phyloP scores from a whole-genome alignment of 1,284 basidiomycete genomes.

The Mycena sp. region DNA sequence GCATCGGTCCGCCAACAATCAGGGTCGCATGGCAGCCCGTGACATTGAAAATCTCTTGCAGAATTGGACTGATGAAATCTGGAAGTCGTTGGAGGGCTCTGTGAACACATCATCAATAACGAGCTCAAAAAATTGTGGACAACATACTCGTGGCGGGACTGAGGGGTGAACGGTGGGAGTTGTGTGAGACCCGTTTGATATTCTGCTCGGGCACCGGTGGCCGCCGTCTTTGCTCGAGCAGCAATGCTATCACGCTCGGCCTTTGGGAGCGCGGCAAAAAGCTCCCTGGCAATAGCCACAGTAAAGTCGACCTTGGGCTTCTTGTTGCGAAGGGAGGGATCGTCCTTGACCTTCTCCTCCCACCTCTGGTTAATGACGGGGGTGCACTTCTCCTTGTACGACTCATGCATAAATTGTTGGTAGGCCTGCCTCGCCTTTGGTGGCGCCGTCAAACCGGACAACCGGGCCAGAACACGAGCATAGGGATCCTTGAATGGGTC shows the following conservation, averaged over 20 bases:
- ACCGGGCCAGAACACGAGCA: constrained; percentile 15
- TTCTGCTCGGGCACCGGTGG: background rate
- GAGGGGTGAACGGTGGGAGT: background rate
- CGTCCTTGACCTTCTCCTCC: background rate
- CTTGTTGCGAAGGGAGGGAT: background rate
- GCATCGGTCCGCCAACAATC: constrained; percentile 25
- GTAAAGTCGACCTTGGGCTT: constrained; percentile 5
- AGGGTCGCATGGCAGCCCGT: constrained; percentile 24
- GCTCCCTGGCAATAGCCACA: background rate
- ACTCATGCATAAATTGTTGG: constrained; percentile 24
- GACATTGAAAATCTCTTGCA: constrained; percentile 5
- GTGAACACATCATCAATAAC: background rate
- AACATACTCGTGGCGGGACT: background rate
- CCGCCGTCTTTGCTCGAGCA: constrained; percentile 14
- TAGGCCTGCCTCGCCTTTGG: constrained; percentile 16
- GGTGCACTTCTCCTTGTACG: constrained; percentile 5
- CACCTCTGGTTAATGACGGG: constrained; percentile 5
- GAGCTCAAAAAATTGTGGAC: background rate
- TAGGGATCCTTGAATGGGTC: constrained; percentile 22
- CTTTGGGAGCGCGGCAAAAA: constrained; percentile 1
- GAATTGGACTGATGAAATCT: constrained; percentile 20
- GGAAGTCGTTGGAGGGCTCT: background rate
- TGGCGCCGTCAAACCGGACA: constrained; percentile 11
- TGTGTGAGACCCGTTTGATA: background rate
- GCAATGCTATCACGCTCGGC: background rate